Percentiles rank a stretch among this genome's conserved stretches.
These are phyloP conservation scores for Termitomyces sp. DNA, from an alignment of 768 basidiomycete species.

Conservation along the genomic window DNA sequence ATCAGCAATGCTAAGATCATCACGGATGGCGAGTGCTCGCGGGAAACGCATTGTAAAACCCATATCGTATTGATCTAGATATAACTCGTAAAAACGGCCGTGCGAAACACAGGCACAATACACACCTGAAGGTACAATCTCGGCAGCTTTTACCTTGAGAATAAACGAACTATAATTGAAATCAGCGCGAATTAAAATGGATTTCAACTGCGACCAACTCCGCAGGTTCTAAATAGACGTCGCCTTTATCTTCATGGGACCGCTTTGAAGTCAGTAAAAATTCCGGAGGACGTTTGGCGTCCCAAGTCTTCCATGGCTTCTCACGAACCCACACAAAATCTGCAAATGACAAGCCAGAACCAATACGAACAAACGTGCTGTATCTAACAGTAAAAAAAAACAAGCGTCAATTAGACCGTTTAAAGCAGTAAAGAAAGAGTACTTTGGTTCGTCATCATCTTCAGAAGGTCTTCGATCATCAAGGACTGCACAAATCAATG, in stretches of 20 bases:
- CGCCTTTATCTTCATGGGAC: slow-evolving; percentile 75
- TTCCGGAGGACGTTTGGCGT: slow-evolving; percentile 63
- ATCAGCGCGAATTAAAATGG: neutral
- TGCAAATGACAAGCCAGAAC: slow-evolving; percentile 78
- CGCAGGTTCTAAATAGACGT: slow-evolving; percentile 84
- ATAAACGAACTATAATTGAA: slow-evolving; percentile 73
- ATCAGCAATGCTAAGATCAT: slow-evolving; percentile 67
- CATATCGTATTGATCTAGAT: slow-evolving; percentile 74
- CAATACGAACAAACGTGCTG: slow-evolving; percentile 83
- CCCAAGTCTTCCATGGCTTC: slow-evolving; percentile 81
- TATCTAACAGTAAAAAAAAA: slow-evolving; percentile 45
- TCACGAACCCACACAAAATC: slow-evolving; percentile 83
- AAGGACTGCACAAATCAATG: slow-evolving; percentile 84
- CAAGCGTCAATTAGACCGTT: neutral
- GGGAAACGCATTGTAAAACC: slow-evolving; percentile 95
- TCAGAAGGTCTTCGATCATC: slow-evolving; percentile 56
- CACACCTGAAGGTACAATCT: slow-evolving; percentile 74
- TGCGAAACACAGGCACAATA: neutral
- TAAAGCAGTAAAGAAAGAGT: neutral
- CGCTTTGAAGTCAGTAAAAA: slow-evolving; percentile 62
- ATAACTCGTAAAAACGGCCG: slow-evolving; percentile 4
- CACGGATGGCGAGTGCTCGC: slow-evolving; percentile 71
- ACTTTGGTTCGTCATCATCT: slow-evolving; percentile 65
- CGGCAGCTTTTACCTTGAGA: slow-evolving; percentile 88
- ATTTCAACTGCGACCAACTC: slow-evolving; percentile 46